Evolutionary conservation across 2,329 filamentous ascomycete genomes (phyloP).

Genomic region (Fusarium zealandicum): DNA sequence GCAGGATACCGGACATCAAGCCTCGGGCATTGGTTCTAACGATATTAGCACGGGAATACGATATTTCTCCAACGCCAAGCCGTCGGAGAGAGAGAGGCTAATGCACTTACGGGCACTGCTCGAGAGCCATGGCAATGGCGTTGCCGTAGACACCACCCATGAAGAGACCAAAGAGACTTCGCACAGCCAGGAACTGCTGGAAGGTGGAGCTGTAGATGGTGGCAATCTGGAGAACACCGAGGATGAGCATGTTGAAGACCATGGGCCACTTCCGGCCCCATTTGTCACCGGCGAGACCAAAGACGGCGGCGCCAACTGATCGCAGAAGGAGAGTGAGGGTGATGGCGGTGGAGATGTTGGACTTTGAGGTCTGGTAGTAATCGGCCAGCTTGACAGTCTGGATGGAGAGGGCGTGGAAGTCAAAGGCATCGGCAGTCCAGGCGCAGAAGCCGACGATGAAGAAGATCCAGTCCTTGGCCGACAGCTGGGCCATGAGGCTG

Average conservation of each 20-base stretch:
- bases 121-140: constrained; percentile 78
- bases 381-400: constrained; percentile 74
- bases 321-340: constrained; percentile 77
- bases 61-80: constrained; percentile 24
- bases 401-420: constrained; percentile 82
- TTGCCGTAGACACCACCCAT: constrained; percentile 86
- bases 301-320: constrained; percentile 76
- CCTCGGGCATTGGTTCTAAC: constrained; percentile 70
- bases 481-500: constrained; percentile 70
- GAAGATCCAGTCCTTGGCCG: constrained; percentile 74
- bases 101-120: constrained; percentile 68
- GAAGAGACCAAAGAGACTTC: constrained; percentile 76
- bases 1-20: constrained; percentile 81
- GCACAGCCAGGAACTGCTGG: constrained; percentile 75
- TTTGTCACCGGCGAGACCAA: constrained; percentile 79
- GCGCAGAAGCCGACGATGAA: constrained; percentile 76
- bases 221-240: constrained; percentile 72
- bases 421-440: constrained; percentile 85
- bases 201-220: constrained; percentile 81
- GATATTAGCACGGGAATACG: constrained; percentile 33
- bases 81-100: neutral
- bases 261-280: constrained; percentile 87
- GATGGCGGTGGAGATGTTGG: constrained; percentile 76
- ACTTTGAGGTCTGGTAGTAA: constrained; percentile 60
- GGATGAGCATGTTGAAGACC: constrained; percentile 78